Evolutionary conservation across 1,139 yeast species (phyloP).

Genomic region (Blastobotrys arbuscula): DNA sequence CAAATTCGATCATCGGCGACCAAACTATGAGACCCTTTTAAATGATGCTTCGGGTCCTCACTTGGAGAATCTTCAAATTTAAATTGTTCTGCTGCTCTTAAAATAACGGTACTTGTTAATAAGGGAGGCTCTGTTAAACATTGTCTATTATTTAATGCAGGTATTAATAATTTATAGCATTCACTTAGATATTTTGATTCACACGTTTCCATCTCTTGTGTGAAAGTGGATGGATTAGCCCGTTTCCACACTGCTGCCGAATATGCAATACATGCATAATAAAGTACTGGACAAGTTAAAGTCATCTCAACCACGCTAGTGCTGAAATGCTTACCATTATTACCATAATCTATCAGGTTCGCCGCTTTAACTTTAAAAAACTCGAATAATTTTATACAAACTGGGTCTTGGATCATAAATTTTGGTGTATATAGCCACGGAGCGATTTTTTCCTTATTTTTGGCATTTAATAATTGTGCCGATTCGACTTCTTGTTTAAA

Average conservation of each 20-base stretch:
- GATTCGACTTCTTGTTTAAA: neutral
- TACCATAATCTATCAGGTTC: conserved; percentile 2
- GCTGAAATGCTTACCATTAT: conserved; percentile 5
- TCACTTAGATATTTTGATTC: conserved; percentile 4
- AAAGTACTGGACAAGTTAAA: conserved; percentile 8
- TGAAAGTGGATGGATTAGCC: neutral
- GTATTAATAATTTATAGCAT: conserved; percentile 7
- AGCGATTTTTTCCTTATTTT: neutral
- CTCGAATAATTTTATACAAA: conserved; percentile 3
- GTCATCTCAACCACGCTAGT: conserved; percentile 2
- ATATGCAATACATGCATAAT: conserved; percentile 2
- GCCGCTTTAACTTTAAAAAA: conserved; percentile 1
- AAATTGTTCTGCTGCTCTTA: conserved; percentile 7
- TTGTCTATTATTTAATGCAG: conserved; percentile 2
- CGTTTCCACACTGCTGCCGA: conserved; percentile 6
- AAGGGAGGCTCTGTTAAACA: conserved; percentile 7
- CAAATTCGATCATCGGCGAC: conserved; percentile 6
- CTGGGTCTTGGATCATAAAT: neutral
- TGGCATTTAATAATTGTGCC: neutral
- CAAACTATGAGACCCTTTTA: conserved; percentile 3
- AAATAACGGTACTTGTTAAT: conserved; percentile 2
- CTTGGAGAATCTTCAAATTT: conserved; percentile 1
- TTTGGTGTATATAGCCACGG: conserved; percentile 4
- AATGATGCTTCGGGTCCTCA: conserved; percentile 7
- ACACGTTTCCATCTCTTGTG: neutral